Conservation (phyloP, 2,329 filamentous ascomycete genomes). For the Neospermospora avenae region DNA sequence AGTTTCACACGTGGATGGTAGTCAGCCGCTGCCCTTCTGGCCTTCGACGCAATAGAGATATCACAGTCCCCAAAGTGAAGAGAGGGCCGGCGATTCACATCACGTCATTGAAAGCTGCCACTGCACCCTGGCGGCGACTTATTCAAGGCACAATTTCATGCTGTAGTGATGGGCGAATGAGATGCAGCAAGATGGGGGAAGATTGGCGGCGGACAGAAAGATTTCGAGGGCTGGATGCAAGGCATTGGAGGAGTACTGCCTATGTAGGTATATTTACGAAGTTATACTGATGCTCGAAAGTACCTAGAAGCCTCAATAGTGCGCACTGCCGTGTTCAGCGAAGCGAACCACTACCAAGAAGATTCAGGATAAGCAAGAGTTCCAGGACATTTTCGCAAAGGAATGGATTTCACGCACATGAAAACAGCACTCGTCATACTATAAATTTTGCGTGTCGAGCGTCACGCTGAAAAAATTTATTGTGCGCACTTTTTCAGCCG, state of each 20-base stretch:
- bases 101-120: not conserved
- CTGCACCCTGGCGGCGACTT: not conserved
- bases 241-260: not conserved
- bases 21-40: not conserved
- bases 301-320: too few species aligned
- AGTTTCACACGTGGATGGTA: not conserved
- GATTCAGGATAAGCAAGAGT: too few species aligned
- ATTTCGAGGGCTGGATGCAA: not conserved
- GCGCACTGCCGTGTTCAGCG: too few species aligned
- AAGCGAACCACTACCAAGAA: too few species aligned
- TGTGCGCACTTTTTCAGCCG: too few species aligned
- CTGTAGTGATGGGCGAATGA: not conserved
- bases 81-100: not conserved
- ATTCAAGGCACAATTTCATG: not conserved
- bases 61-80: not conserved
- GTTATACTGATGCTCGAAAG: not conserved
- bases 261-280: too few species aligned
- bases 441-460: too few species aligned
- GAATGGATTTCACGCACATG: too few species aligned
- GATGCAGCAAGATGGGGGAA: not conserved
- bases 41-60: not conserved
- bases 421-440: too few species aligned
- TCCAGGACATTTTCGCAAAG: too few species aligned
- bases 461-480: too few species aligned
- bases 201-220: not conserved